Percentiles rank a stretch among this genome's conserved stretches.
Conservation (phyloP, 2,329 filamentous ascomycete genomes). For the Fusarium decemcellulare region DNA sequence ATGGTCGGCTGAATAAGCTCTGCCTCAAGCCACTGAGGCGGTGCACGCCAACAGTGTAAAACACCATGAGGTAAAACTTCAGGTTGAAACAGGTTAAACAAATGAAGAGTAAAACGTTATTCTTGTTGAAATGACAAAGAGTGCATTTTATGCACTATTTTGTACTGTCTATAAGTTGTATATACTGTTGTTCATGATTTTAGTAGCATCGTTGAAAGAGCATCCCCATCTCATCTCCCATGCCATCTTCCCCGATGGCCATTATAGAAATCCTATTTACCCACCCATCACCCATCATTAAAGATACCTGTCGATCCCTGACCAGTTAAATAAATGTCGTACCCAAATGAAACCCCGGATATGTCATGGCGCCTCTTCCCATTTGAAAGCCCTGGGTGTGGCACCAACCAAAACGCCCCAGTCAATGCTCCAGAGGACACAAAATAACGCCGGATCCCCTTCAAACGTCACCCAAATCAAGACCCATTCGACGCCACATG, state of each 20-base stretch:
- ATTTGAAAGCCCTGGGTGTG: constrained; percentile 17
- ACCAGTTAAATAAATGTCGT: constrained; percentile 2
- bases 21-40: background rate
- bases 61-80: background rate
- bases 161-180: constrained; percentile 36
- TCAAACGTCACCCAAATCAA: constrained; percentile 33
- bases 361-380: constrained; percentile 15
- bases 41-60: background rate
- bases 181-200: constrained; percentile 20
- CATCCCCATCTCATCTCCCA: background rate
- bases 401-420: constrained; percentile 33
- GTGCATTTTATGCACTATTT: constrained; percentile 19
- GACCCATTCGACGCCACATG: constrained; percentile 43
- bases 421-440: constrained; percentile 31
- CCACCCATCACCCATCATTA: constrained; percentile 25
- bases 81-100: no score
- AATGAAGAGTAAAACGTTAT: background rate
- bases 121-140: background rate
- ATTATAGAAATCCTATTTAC: constrained; percentile 21
- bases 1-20: constrained; percentile 41
- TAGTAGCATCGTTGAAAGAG: constrained; percentile 4
- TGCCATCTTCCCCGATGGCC: constrained; percentile 11
- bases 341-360: constrained; percentile 9
- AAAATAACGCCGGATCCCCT: constrained; percentile 11
- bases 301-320: constrained; percentile 23